Evolutionary conservation across 2,329 filamentous ascomycete species (phyloP), one percentile per base, ranked within the genome.

Genomic region (Rutstroemia sp.): DNA sequence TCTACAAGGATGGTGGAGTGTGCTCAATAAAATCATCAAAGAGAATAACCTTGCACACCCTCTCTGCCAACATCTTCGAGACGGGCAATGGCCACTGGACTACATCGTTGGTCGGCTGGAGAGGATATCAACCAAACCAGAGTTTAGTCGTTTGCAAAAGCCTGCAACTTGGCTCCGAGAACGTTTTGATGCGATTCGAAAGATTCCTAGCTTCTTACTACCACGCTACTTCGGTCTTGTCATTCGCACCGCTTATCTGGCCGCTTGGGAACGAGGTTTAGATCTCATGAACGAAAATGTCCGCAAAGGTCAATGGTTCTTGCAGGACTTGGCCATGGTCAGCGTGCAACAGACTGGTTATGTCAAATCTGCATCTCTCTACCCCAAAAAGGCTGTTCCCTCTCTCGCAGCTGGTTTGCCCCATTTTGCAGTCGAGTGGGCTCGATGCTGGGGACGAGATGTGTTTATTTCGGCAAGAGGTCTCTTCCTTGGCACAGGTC

Each of bases 1-100:
- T 59, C 79, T 99, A n/a, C 94, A 99, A 71, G 95, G 95, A 39
- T 99, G 94, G 92, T 96, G 92, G 91, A 96, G 91, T 69, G 77
- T 96, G 0, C 75, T 99, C 44, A 86, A 90, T 65, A 79, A 88
- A 57, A 87, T 99, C 60, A 88, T 97, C 64, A 81, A 79, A 51
- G 85, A 94, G 61, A 99, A 99, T 70, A 85, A 97, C 68, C 81
- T 99, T 8, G 94, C 89, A 0, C 94, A 99, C 69, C 89, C 94
- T 0, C 79, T 99, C 10, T 97, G 92, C 71, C 87, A 96, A 67
- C 92, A 99, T 67, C 80, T 99, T 5, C 86, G 94, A 51, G 82
- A 95, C 62, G 94, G 94, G 0, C 84, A 92, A 63, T 99, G 94
- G 94, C 87, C 90, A 2, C 74, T 97, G 19, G 92, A 97, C 70